Evolutionary conservation across 169 alveolate genomes (phyloP).

Genomic region (Fabrea salina): DNA sequence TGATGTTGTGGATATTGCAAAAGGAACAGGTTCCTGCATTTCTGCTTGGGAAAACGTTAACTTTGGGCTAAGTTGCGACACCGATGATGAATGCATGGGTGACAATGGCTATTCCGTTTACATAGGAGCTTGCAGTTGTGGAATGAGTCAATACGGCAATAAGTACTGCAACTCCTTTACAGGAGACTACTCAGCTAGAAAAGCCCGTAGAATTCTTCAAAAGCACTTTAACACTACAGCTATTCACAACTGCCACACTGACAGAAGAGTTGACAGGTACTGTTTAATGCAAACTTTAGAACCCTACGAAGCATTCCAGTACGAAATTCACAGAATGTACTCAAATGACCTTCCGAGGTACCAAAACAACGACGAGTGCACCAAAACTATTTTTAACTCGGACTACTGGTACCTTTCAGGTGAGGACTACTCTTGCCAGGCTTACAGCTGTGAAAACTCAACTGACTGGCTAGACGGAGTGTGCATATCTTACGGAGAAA

Average conservation of each 20-base stretch:
- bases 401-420: conserved; percentile 6
- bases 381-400: background rate
- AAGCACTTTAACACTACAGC: conserved; percentile 4
- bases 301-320: background rate
- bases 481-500: background rate
- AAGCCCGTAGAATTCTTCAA: background rate
- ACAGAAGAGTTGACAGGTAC: background rate
- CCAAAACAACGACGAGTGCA: background rate
- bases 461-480: background rate
- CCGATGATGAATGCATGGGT: background rate
- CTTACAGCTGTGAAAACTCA: background rate
- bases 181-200: background rate
- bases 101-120: background rate
- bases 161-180: background rate
- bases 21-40: too few species aligned
- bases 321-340: background rate
- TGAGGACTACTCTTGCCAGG: background rate
- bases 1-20: background rate
- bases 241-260: conserved; percentile 11
- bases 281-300: background rate
- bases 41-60: background rate
- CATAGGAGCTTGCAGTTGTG: conserved; percentile 11
- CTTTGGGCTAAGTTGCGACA: background rate
- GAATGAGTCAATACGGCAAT: background rate
- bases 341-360: background rate